Conservation (phyloP, 805 yeast genomes). For the Yarrowia sp. region DNA sequence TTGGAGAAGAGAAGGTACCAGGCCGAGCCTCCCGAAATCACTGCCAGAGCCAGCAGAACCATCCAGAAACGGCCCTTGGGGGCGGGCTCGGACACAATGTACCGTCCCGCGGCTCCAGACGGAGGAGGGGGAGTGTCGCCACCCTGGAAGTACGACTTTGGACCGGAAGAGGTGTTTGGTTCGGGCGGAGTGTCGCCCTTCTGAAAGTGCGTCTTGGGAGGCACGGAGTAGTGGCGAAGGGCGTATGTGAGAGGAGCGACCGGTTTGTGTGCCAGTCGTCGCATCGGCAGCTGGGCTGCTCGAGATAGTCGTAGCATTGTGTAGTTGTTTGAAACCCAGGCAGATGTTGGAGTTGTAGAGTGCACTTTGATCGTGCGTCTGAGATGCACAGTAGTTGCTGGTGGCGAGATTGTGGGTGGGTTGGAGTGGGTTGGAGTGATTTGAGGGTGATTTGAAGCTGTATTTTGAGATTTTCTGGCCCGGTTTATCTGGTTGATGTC, state of each 20-base stretch:
- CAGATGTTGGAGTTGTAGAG: background rate
- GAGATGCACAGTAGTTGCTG: background rate
- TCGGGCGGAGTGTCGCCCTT: background rate
- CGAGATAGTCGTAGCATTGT: background rate
- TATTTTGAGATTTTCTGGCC: too few species aligned
- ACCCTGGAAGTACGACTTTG: constrained; percentile 5
- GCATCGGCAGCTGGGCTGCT: background rate
- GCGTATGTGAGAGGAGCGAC: too few species aligned
- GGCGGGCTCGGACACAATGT: background rate
- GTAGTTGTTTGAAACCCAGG: background rate
- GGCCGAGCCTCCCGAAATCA: background rate
- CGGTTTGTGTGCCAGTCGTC: too few species aligned
- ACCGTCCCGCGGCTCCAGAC: constrained; percentile 8
- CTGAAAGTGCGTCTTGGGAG: background rate
- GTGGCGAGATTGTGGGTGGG: background rate
- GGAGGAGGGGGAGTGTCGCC: constrained; percentile 15
- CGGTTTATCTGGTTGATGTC: too few species aligned
- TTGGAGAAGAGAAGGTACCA: constrained; percentile 29
- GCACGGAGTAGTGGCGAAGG: background rate
- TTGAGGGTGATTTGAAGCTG: too few species aligned
- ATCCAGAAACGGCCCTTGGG: background rate
- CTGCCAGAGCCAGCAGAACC: background rate
- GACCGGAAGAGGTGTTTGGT: background rate
- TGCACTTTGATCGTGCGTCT: background rate
- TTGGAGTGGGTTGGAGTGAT: too few species aligned